A percentile compares a stretch with the other conserved stretches of the same genome.
Conservation (phyloP, 345 rosid genomes). For the Litchi chinensis region DNA sequence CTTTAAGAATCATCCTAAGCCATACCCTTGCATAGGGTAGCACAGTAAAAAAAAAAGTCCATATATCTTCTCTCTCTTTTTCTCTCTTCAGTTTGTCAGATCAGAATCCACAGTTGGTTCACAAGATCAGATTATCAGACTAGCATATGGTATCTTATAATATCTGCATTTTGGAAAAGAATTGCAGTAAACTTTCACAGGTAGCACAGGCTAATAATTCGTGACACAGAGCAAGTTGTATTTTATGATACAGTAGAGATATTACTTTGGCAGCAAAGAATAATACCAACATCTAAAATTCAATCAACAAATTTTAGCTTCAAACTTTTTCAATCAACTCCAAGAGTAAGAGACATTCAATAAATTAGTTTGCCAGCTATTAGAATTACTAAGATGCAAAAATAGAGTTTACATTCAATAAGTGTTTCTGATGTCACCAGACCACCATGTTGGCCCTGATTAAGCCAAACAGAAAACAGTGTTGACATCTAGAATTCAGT, state of each 20-base stretch:
- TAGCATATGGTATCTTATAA: not conserved
- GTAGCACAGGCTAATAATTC: not conserved
- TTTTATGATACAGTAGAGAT: not conserved
- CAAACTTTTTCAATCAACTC: not conserved
- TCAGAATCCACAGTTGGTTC: slow-evolving; percentile 8
- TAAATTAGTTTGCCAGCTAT: slow-evolving; percentile 1
- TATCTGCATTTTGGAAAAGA: not conserved
- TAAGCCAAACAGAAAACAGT: not conserved
- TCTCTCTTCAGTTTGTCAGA: not conserved
- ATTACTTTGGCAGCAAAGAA: not conserved
- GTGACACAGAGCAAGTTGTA: not conserved
- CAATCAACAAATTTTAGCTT: not conserved
- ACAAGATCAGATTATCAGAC: not conserved
- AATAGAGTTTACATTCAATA: not conserved
- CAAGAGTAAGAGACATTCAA: not conserved
- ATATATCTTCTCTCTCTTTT: not conserved
- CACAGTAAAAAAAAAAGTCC: slow-evolving; percentile 6
- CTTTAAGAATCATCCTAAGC: not conserved
- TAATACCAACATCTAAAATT: not conserved
- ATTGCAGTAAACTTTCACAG: not conserved
- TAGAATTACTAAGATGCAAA: not conserved
- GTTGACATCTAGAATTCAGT: not conserved
- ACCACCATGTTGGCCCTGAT: not conserved
- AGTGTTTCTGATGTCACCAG: not conserved
- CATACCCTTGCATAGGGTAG: not conserved